phyloP scores from a whole-genome alignment of 768 basidiomycete genomes.

The Epithele typhae region DNA sequence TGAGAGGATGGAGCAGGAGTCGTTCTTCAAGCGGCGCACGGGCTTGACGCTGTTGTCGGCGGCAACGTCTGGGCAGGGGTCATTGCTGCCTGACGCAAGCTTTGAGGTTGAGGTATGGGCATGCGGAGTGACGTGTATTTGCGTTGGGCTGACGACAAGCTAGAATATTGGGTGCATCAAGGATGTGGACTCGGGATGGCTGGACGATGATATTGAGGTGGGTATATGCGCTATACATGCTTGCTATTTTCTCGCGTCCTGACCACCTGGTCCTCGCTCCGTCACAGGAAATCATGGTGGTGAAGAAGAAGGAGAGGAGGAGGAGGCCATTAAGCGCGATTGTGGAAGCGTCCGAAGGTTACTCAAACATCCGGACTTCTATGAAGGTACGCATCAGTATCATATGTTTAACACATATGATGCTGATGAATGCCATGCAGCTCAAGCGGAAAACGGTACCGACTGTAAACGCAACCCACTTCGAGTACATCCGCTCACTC shows the following conservation, averaged over 20 bases:
- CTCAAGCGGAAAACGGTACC: not conserved
- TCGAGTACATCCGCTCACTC: constrained; percentile 9
- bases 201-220: constrained; percentile 47
- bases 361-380: not conserved
- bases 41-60: not conserved
- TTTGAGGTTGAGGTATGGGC: constrained; percentile 45
- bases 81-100: constrained; percentile 21
- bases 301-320: constrained; percentile 33
- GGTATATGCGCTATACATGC: constrained; percentile 8
- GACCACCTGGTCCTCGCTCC: too few relatives aligned
- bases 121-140: constrained; percentile 37
- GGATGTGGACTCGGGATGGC: constrained; percentile 41
- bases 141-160: constrained; percentile 45
- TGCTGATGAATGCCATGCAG: not conserved
- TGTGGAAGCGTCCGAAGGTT: constrained; percentile 8
- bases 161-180: constrained; percentile 41
- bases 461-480: constrained; percentile 6
- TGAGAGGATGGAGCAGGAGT: not conserved
- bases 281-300: constrained; percentile 47
- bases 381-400: not conserved
- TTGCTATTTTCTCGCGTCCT: too few relatives aligned
- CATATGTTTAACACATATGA: not conserved
- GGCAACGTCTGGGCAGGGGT: not conserved
- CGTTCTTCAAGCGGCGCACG: not conserved
- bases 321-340: constrained; percentile 12